Percentiles rank a stretch among this genome's conserved stretches.
phyloP scores from a whole-genome alignment of 1,139 yeast species.

The Magnusiomyces fungicola region DNA sequence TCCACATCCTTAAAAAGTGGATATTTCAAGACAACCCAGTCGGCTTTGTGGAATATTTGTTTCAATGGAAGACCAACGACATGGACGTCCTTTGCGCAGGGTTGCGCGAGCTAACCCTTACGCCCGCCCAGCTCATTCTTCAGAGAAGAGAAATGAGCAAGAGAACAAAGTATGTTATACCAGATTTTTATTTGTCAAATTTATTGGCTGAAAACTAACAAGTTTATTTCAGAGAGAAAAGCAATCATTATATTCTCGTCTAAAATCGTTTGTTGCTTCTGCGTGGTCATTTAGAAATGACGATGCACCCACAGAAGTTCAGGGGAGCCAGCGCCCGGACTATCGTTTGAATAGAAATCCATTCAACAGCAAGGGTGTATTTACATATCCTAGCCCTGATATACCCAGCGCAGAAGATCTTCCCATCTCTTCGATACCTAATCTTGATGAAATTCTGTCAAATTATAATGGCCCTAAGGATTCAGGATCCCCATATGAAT shows the following conservation, averaged over 20 bases:
- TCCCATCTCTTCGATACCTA: neutral
- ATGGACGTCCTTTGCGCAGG: neutral
- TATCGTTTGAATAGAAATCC: too few species aligned
- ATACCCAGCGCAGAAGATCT: neutral
- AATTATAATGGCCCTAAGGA: neutral
- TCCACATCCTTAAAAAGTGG: too few species aligned
- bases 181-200: too few species aligned
- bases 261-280: neutral
- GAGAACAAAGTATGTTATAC: too few species aligned
- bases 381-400: neutral
- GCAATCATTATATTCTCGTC: neutral
- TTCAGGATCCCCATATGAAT: slow-evolving; percentile 6
- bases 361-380: neutral
- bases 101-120: neutral
- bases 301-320: too few species aligned
- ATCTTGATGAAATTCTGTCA: neutral
- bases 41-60: neutral
- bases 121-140: too few species aligned
- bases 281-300: neutral
- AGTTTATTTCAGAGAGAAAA: too few species aligned
- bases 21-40: too few species aligned
- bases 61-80: neutral
- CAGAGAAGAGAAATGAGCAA: too few species aligned
- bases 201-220: too few species aligned
- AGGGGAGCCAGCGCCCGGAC: too few species aligned